A percentile compares a stretch with the other conserved stretches of the same genome.
These are phyloP conservation scores for Solanum chiquidenum DNA, from an alignment of 257 asterid genomes.

Conservation along the genomic window DNA sequence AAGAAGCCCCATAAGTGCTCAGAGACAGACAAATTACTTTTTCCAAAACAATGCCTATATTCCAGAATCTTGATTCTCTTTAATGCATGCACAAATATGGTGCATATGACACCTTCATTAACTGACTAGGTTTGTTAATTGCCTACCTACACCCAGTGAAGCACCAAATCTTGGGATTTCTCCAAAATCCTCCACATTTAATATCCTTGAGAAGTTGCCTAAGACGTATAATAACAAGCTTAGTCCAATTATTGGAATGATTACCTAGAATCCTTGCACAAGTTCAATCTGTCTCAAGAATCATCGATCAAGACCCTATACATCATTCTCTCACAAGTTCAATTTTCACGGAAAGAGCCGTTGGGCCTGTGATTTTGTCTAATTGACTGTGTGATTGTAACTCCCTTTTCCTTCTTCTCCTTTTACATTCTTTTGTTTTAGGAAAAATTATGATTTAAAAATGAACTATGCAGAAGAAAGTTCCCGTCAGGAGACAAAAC, in stretches of 20 bases:
- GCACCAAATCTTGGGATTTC: background rate
- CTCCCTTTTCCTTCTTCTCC: background rate
- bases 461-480: background rate
- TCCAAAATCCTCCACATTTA: background rate
- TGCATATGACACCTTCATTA: background rate
- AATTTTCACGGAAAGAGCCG: background rate
- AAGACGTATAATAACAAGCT: background rate
- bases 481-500: background rate
- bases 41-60: background rate
- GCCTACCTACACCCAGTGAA: background rate
- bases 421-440: background rate
- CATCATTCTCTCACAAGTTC: background rate
- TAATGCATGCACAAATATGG: background rate
- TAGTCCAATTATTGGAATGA: background rate
- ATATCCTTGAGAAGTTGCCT: background rate
- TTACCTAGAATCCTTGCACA: background rate
- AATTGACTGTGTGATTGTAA: background rate
- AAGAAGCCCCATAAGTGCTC: background rate
- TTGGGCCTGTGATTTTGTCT: background rate
- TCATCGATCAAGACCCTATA: background rate
- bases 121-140: background rate
- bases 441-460: background rate
- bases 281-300: background rate
- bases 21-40: background rate
- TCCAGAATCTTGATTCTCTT: background rate